Evolutionary conservation across 306 rosid genomes (phyloP).

Genomic region (Cicer bijugum): DNA sequence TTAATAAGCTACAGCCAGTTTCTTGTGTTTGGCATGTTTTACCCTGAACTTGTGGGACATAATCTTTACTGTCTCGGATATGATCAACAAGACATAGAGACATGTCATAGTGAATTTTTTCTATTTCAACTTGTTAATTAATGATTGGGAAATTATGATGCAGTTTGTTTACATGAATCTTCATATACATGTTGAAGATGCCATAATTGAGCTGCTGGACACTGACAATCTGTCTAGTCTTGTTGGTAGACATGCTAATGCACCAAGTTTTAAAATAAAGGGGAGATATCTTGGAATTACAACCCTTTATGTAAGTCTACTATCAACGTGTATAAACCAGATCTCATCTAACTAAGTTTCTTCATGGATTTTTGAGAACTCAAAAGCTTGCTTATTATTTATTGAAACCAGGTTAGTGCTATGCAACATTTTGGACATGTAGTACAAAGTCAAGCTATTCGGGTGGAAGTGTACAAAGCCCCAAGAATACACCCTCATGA

Average conservation of each 20-base stretch:
- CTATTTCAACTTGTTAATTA: constrained; percentile 25
- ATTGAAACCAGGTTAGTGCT: constrained; percentile 75
- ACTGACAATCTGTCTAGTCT: constrained; percentile 50
- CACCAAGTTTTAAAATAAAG: constrained; percentile 66
- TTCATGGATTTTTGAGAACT: constrained; percentile 35
- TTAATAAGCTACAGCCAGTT: constrained; percentile 30
- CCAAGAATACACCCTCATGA: constrained; percentile 72
- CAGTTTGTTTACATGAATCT: constrained; percentile 86
- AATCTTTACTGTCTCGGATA: constrained; percentile 30
- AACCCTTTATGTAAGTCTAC: constrained; percentile 73
- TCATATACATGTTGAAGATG: constrained; percentile 81
- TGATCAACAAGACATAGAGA: constrained; percentile 32
- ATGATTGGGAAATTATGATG: constrained; percentile 51
- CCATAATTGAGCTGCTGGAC: constrained; percentile 68
- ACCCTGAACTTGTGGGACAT: constrained; percentile 39
- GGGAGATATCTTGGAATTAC: constrained; percentile 81
- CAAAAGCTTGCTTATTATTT: constrained; percentile 36
- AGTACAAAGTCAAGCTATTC: constrained; percentile 71
- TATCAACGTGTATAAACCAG: constrained; percentile 29
- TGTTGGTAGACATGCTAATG: constrained; percentile 51
- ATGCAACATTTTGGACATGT: constrained; percentile 69
- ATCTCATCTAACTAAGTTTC: constrained; percentile 39
- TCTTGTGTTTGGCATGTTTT: constrained; percentile 36
- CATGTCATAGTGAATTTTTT: constrained; percentile 27
- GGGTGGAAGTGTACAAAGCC: constrained; percentile 86